A percentile compares a stretch with the other conserved stretches of the same genome.
phyloP scores from a whole-genome alignment of 139 green algal genomes.

The Dunaliella primolecta region DNA sequence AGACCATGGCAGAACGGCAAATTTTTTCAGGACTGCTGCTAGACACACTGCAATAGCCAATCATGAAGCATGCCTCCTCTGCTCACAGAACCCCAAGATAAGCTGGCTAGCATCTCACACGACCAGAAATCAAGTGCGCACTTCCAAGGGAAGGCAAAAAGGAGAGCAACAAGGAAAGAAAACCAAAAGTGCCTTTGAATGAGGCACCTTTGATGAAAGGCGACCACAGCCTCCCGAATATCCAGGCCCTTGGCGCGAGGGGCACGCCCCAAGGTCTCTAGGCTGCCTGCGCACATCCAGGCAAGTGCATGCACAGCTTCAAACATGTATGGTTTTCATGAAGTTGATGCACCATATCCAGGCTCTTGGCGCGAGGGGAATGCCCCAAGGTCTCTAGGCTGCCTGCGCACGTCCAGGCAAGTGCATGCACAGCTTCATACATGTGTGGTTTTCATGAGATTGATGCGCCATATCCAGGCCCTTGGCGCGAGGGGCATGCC shows the following conservation, averaged over 20 bases:
- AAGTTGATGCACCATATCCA: constrained; percentile 1
- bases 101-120: no score
- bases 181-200: neutral
- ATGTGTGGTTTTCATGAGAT: neutral
- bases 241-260: neutral
- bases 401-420: constrained; percentile 24
- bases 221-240: neutral
- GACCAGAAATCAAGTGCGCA: no score
- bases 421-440: no score
- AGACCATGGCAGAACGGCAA: no score
- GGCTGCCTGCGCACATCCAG: constrained; percentile 35
- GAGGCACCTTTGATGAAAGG: neutral
- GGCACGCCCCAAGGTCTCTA: constrained; percentile 36
- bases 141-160: no score
- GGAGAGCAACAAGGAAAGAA: neutral
- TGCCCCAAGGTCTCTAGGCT: constrained; percentile 44
- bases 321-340: neutral
- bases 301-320: neutral
- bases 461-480: constrained; percentile 3
- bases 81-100: no score
- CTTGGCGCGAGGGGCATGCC: neutral
- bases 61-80: no score
- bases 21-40: no score
- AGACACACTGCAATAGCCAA: no score
- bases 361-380: neutral